Percentiles rank a stretch among this genome's conserved stretches.
Conservation (phyloP, 148 eudicot species). For the Diospyros lotus region DNA sequence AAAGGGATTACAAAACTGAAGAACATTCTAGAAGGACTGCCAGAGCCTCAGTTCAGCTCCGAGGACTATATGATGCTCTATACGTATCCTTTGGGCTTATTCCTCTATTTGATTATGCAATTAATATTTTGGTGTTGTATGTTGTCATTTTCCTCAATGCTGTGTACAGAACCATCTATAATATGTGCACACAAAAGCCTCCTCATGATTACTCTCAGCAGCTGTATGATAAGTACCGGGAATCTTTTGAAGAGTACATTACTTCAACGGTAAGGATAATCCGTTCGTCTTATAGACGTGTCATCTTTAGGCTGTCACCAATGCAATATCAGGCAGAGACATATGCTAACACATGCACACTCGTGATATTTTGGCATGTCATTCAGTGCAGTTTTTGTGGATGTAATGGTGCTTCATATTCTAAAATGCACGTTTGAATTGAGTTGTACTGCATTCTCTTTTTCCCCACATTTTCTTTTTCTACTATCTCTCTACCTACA, state of each 20-base stretch:
- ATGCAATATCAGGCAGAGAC: background rate
- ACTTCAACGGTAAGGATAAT: slow-evolving; percentile 46
- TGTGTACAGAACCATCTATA: slow-evolving; percentile 63
- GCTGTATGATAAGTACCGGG: slow-evolving; percentile 73
- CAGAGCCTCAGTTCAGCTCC: slow-evolving; percentile 74
- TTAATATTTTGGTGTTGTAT: background rate
- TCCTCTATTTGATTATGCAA: background rate
- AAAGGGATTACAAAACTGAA: slow-evolving; percentile 80
- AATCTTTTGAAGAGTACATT: slow-evolving; percentile 76
- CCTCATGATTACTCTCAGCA: slow-evolving; percentile 87
- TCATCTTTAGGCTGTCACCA: background rate
- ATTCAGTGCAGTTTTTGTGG: no score
- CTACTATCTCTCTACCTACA: no score
- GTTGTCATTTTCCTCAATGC: slow-evolving; percentile 19
- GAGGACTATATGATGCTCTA: slow-evolving; percentile 87
- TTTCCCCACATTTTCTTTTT: no score
- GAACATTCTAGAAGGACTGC: slow-evolving; percentile 70
- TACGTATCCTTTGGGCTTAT: slow-evolving; percentile 43
- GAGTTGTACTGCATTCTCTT: no score
- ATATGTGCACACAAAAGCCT: slow-evolving; percentile 92
- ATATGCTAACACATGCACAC: background rate
- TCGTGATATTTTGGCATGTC: background rate
- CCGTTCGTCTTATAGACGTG: background rate
- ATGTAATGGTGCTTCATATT: no score
- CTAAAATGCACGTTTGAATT: no score